Conservation (phyloP, 495 filamentous ascomycete species). For the Talaromyces trachyspermus region DNA sequence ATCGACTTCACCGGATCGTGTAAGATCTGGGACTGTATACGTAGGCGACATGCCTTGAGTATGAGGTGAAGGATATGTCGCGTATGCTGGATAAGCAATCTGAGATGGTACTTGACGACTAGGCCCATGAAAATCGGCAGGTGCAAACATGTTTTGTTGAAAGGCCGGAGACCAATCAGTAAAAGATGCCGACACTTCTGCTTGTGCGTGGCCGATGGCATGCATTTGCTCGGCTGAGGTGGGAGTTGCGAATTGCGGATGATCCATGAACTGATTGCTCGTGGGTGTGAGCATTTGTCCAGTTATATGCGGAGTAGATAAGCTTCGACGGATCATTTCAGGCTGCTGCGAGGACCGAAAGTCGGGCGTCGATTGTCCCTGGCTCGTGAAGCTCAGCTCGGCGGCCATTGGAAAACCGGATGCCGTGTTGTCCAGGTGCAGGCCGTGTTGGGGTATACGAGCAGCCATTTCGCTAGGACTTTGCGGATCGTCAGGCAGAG, state of each 20-base stretch:
- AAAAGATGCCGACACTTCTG: slow-evolving; percentile 17
- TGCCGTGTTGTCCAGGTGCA: background rate
- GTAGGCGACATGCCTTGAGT: slow-evolving; percentile 20
- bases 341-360: slow-evolving; percentile 3
- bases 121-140: slow-evolving; percentile 24
- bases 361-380: background rate
- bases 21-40: slow-evolving; percentile 16
- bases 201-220: slow-evolving; percentile 14
- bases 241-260: slow-evolving; percentile 20
- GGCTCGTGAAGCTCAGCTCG: background rate
- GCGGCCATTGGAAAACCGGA: background rate
- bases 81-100: slow-evolving; percentile 19
- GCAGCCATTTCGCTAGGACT: background rate
- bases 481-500: slow-evolving; percentile 12
- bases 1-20: slow-evolving; percentile 15
- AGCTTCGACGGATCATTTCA: slow-evolving; percentile 22
- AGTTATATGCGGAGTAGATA: slow-evolving; percentile 18
- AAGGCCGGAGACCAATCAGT: slow-evolving; percentile 35
- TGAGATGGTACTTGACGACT: slow-evolving; percentile 23
- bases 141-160: slow-evolving; percentile 33
- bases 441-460: background rate
- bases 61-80: slow-evolving; percentile 14
- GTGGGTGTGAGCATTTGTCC: background rate
- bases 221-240: slow-evolving; percentile 11
- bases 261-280: slow-evolving; percentile 11